These are phyloP conservation scores for Neurospora sp. DNA, from an alignment of 495 filamentous ascomycete species.

Conservation along the genomic window DNA sequence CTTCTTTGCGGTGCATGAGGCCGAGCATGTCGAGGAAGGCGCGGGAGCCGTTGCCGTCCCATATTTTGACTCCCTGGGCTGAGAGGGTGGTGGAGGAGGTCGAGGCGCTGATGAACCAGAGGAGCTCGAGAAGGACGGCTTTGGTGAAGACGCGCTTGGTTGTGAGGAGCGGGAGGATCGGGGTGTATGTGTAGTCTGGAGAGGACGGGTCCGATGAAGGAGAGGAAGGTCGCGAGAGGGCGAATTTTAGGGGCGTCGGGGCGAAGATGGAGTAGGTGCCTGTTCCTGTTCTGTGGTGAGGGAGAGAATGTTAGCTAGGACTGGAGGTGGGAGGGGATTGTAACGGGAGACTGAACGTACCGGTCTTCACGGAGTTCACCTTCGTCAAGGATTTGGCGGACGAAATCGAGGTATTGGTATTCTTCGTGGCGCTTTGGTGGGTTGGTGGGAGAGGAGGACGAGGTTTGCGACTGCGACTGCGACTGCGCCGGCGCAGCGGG, in stretches of 20 bases:
- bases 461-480: background rate
- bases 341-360: constrained; percentile 2
- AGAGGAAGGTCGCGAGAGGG: constrained; percentile 32
- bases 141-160: constrained; percentile 94
- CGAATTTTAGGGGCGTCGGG: constrained; percentile 75
- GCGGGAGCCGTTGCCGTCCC: constrained; percentile 93
- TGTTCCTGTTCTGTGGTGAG: constrained; percentile 65
- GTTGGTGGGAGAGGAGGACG: background rate
- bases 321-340: background rate
- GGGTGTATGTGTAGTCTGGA: constrained; percentile 38
- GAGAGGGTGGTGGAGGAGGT: constrained; percentile 70
- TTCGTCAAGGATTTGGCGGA: constrained; percentile 20
- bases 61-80: constrained; percentile 80
- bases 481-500: background rate
- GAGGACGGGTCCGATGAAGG: background rate
- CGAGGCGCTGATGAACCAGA: constrained; percentile 85
- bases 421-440: constrained; percentile 16
- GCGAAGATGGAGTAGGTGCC: constrained; percentile 86
- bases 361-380: constrained; percentile 21
- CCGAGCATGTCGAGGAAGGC: constrained; percentile 78
- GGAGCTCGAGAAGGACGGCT: constrained; percentile 83
- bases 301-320: background rate
- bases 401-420: constrained; percentile 23
- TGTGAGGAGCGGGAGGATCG: constrained; percentile 81
- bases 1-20: constrained; percentile 64